phyloP scores from a whole-genome alignment of 2,329 filamentous ascomycete species.

The Fusarium transvaalense region DNA sequence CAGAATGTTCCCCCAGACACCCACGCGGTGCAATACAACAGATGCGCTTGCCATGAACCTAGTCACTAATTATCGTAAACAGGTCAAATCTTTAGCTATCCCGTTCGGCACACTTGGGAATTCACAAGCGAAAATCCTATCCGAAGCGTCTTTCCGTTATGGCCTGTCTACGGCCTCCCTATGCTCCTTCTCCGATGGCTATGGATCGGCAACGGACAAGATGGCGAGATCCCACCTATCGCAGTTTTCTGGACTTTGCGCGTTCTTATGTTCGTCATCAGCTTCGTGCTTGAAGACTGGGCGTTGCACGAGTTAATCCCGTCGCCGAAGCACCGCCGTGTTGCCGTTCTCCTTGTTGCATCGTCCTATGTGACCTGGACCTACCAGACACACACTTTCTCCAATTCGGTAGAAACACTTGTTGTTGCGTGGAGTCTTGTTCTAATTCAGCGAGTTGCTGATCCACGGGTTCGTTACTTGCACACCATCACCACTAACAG shows the following conservation, averaged over 20 bases:
- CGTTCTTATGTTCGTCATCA: conserved; percentile 91
- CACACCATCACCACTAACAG: conserved; percentile 9
- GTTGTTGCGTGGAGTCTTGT: conserved; percentile 94
- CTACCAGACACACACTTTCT: conserved; percentile 98
- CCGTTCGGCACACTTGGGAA: conserved; percentile 92
- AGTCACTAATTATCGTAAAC: conserved; percentile 33
- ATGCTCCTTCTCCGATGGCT: conserved; percentile 95
- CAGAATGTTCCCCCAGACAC: neutral
- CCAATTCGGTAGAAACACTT: conserved; percentile 95
- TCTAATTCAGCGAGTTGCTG: conserved; percentile 86
- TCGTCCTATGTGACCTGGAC: conserved; percentile 99
- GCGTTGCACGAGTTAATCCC: conserved; percentile 91
- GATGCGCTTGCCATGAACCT: neutral
- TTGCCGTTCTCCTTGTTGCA: conserved; percentile 85
- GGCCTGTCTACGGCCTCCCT: conserved; percentile 93
- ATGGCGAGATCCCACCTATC: conserved; percentile 82
- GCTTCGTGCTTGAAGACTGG: conserved; percentile 98
- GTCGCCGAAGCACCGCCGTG: conserved; percentile 76
- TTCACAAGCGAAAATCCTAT: conserved; percentile 91
- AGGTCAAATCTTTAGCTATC: conserved; percentile 95
- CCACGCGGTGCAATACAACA: too few relatives aligned
- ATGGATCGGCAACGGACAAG: conserved; percentile 84
- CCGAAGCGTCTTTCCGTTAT: conserved; percentile 95
- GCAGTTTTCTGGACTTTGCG: conserved; percentile 91
- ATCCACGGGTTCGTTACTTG: conserved; percentile 73